Evolutionary conservation across 805 yeast species (phyloP).

Genomic region (Suhomyces prunicola): DNA sequence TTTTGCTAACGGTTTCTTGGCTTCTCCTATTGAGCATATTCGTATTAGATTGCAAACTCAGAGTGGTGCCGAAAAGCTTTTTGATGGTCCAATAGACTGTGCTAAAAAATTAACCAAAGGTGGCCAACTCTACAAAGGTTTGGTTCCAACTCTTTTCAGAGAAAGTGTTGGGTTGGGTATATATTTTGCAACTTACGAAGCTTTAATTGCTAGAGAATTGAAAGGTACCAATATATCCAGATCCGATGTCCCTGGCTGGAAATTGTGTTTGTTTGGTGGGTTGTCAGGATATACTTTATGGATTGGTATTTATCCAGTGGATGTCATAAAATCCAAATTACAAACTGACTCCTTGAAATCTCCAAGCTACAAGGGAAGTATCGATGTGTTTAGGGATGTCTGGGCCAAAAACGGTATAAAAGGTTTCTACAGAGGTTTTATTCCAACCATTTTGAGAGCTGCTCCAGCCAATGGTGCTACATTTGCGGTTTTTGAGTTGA

Average conservation of each 20-base stretch:
- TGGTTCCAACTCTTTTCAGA: slow-evolving; percentile 83
- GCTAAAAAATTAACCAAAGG: slow-evolving; percentile 52
- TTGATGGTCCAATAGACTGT: slow-evolving; percentile 74
- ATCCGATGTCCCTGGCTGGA: slow-evolving; percentile 81
- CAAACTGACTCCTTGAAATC: slow-evolving; percentile 61
- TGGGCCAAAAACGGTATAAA: slow-evolving; percentile 57
- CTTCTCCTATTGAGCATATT: slow-evolving; percentile 92
- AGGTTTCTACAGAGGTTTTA: slow-evolving; percentile 88
- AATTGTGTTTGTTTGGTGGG: slow-evolving; percentile 84
- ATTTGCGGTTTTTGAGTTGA: slow-evolving; percentile 86
- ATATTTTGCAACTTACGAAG: slow-evolving; percentile 89
- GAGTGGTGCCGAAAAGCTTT: slow-evolving; percentile 49
- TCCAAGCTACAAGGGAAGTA: slow-evolving; percentile 57
- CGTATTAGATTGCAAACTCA: slow-evolving; percentile 93
- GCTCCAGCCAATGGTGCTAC: slow-evolving; percentile 99
- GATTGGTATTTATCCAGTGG: slow-evolving; percentile 82
- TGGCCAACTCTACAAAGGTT: slow-evolving; percentile 73
- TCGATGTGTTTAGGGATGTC: slow-evolving; percentile 58
- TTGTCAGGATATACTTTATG: slow-evolving; percentile 88
- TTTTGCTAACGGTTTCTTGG: slow-evolving; percentile 79
- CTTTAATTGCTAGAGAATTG: slow-evolving; percentile 68
- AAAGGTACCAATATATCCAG: slow-evolving; percentile 44
- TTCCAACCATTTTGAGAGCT: slow-evolving; percentile 91
- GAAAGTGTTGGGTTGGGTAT: slow-evolving; percentile 97
- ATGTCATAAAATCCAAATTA: slow-evolving; percentile 84